Base-by-base conservation (phyloP, 148 eudicot genomes). In the Camellia sinensis region DNA sequence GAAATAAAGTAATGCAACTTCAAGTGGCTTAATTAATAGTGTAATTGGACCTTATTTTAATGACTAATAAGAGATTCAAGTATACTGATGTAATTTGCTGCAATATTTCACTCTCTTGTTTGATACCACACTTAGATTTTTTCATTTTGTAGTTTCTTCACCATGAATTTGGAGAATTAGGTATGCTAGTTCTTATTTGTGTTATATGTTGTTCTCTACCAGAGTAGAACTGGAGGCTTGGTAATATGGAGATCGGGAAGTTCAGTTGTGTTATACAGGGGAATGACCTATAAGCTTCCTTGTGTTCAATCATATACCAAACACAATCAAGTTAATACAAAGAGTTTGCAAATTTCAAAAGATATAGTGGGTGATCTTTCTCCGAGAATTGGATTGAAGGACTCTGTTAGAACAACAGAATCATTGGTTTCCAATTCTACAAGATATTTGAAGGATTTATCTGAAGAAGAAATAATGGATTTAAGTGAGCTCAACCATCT, bases 161-260 rank as follows among this genome's bases (percentile, higher is more conserved):
- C 19, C 70, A 53, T 68, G 62, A 44, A 62, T 66, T 54, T 79
- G 50, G 46, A 75, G 72, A 37, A 72, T 79, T 68, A 57, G 54
- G 37, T 71, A 19, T 8, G 44, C 76, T 81, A 70, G 76, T 40
- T 77, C 82, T 84, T 59, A 74, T 62, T 8, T 75, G 19, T 83
- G 79, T 62, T 65, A 52, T 71, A 48, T 83, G 63, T 81, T 76
- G 65, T 66, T 67, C 45, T 69, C 37, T 86, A 76, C 84, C 93
- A 96, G 99, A 84, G 84, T 79, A 96, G 89, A 91, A 94, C 99
- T 3, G 94, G 95, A 66, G 99, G 99, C 71, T 78, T 96, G 87
- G 97, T 96, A 77, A 96, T 96, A 82, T 96, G 94, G 95, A 92
- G 98, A 88, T 93, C 95, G 0, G 99, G 99, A 67, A 85, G 94